Evolutionary conservation across 2,329 filamentous ascomycete species (phyloP).

Genomic region (Sordariomycetes sp.): DNA sequence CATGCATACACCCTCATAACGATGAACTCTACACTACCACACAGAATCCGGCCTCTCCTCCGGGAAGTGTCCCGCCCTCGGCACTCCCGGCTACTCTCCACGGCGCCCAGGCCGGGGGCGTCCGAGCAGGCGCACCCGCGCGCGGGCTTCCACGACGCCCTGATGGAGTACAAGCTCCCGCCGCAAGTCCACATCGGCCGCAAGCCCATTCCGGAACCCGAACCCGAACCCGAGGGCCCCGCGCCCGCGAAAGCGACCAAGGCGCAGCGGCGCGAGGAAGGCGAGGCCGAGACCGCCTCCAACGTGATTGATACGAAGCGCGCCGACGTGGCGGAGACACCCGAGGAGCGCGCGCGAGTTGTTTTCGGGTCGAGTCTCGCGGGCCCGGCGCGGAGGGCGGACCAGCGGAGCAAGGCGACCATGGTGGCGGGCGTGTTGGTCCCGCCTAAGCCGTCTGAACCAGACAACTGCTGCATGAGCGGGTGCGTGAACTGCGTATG

Average conservation of each 20-base stretch:
- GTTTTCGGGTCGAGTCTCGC: slow-evolving; percentile 73
- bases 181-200: neutral
- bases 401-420: slow-evolving; percentile 43
- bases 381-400: slow-evolving; percentile 51
- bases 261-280: neutral
- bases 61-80: neutral
- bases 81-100: neutral
- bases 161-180: slow-evolving; percentile 26
- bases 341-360: slow-evolving; percentile 45
- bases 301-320: slow-evolving; percentile 10
- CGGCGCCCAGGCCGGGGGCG: neutral
- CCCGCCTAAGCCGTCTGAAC: slow-evolving; percentile 74
- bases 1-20: neutral
- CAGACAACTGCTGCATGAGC: slow-evolving; percentile 98
- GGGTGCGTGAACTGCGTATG: slow-evolving; percentile 97
- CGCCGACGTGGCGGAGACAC: slow-evolving; percentile 24
- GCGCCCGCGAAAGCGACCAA: neutral
- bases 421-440: slow-evolving; percentile 68
- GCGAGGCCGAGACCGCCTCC: neutral
- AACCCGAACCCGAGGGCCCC: neutral
- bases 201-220: slow-evolving; percentile 1
- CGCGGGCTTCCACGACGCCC: slow-evolving; percentile 45
- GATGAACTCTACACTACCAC: neutral
- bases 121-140: slow-evolving; percentile 28
- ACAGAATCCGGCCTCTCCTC: neutral